These are phyloP conservation scores for Alternaria ethzedia DNA, from an alignment of 2,329 filamentous ascomycete species.

Conservation along the genomic window DNA sequence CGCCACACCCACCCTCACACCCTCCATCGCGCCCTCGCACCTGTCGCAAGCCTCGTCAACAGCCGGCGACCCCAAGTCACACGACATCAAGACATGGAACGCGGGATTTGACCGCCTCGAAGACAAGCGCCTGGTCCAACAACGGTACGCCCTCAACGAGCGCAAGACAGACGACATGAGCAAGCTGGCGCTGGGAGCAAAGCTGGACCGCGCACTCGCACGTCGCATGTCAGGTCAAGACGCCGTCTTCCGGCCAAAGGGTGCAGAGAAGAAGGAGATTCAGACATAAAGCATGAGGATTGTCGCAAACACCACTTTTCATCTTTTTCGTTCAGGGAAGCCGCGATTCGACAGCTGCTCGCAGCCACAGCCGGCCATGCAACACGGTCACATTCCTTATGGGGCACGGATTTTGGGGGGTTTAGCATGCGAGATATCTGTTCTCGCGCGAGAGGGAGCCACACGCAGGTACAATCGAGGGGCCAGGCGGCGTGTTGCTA, in stretches of 20 bases:
- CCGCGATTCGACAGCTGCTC: slow-evolving; percentile 9
- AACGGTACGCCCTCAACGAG: slow-evolving; percentile 79
- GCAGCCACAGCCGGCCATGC: slow-evolving; percentile 3
- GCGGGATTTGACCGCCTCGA: slow-evolving; percentile 85
- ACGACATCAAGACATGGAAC: slow-evolving; percentile 77
- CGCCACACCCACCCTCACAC: slow-evolving; percentile 57
- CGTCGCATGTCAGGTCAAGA: slow-evolving; percentile 89
- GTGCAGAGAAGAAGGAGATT: slow-evolving; percentile 44
- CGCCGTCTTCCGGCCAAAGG: slow-evolving; percentile 74
- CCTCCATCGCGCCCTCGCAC: slow-evolving; percentile 57
- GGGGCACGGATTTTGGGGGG: slow-evolving; percentile 5
- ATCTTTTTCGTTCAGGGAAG: background rate
- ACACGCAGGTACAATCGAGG: background rate
- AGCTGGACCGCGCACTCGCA: slow-evolving; percentile 85
- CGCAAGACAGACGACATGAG: slow-evolving; percentile 82
- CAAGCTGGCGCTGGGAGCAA: slow-evolving; percentile 87
- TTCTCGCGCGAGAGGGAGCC: background rate
- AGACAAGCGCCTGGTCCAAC: slow-evolving; percentile 81
- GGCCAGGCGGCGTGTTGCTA: background rate
- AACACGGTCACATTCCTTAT: slow-evolving; percentile 2
- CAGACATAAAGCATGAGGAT: slow-evolving; percentile 25
- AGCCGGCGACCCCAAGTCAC: slow-evolving; percentile 57
- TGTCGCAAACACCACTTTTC: background rate
- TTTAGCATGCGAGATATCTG: slow-evolving; percentile 15
- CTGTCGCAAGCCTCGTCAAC: slow-evolving; percentile 45